phyloP scores from a whole-genome alignment of 805 yeast genomes.

The Yarrowia sp. region DNA sequence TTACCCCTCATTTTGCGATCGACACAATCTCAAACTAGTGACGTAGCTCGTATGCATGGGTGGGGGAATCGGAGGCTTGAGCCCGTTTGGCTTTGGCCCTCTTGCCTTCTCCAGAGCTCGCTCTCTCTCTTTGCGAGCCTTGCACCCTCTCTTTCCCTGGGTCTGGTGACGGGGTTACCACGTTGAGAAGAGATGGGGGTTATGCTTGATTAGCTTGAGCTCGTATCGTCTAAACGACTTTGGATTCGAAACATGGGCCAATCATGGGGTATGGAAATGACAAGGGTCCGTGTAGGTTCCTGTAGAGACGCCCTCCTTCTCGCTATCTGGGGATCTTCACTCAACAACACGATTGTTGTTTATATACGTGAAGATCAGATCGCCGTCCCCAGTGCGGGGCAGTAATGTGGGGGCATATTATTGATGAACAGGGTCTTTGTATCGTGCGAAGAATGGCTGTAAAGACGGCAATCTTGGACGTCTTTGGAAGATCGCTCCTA shows the following conservation, averaged over 20 bases:
- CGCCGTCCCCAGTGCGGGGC: slow-evolving; percentile 3
- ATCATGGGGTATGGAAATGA: not conserved
- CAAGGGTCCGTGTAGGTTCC: not conserved
- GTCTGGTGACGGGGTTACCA: not conserved
- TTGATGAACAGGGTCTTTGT: slow-evolving; percentile 11
- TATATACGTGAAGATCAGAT: not conserved
- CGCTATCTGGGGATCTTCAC: not conserved
- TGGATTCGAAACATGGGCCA: not conserved
- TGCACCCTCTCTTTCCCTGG: not conserved
- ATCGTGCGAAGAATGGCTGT: not conserved
- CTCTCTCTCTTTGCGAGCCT: not conserved
- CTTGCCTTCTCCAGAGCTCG: not conserved
- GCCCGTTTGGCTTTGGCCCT: not conserved
- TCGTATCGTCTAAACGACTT: not conserved
- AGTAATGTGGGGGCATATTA: not conserved
- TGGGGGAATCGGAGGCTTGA: not conserved
- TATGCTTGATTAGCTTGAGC: no score
- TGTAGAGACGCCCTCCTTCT: not conserved
- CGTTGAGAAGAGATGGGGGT: no score
- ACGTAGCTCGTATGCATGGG: slow-evolving; percentile 33
- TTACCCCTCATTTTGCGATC: slow-evolving; percentile 25
- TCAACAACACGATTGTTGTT: slow-evolving; percentile 1
- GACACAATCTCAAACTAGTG: slow-evolving; percentile 21
- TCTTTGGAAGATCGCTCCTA: no score
- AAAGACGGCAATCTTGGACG: not conserved